Percentiles rank a stretch among this genome's conserved stretches.
phyloP scores from a whole-genome alignment of 2,329 filamentous ascomycete genomes.

The Zymoseptoria tritici region DNA sequence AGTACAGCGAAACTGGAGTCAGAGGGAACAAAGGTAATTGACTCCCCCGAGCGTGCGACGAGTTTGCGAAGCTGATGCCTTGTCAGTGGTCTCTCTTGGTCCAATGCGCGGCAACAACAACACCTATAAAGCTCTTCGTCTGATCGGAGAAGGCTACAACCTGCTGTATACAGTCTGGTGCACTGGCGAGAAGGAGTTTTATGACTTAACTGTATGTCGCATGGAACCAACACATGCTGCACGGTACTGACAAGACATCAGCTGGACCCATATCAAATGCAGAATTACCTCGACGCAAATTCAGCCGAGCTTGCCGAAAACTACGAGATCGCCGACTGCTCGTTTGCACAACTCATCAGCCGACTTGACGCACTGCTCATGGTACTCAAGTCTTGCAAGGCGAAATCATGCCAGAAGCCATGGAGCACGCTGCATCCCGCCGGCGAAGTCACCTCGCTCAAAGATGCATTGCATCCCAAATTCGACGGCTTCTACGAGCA shows the following conservation, averaged over 20 bases:
- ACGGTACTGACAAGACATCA: background rate
- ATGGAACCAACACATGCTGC: background rate
- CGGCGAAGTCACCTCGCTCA: constrained; percentile 13
- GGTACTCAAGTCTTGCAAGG: constrained; percentile 20
- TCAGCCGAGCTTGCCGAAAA: background rate
- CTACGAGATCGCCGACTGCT: background rate
- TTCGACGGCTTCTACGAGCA: constrained; percentile 21
- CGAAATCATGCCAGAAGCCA: constrained; percentile 13
- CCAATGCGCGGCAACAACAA: constrained; percentile 34
- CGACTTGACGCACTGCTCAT: constrained; percentile 21
- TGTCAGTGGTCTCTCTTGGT: background rate
- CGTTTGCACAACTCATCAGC: background rate
- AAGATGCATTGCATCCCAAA: constrained; percentile 9
- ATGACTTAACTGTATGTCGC: constrained; percentile 45
- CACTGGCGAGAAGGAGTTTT: constrained; percentile 56
- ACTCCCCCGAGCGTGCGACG: no score
- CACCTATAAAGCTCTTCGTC: constrained; percentile 55
- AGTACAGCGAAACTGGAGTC: background rate
- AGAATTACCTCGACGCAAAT: constrained; percentile 25
- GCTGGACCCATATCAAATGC: constrained; percentile 10
- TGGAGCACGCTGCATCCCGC: constrained; percentile 18
- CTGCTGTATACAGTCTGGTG: constrained; percentile 62
- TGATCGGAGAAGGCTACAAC: constrained; percentile 48
- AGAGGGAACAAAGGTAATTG: background rate
- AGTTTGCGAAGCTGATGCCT: background rate